Conservation (phyloP, 225 moss, liverwort and hornwort species). For the Neckera pumila region DNA sequence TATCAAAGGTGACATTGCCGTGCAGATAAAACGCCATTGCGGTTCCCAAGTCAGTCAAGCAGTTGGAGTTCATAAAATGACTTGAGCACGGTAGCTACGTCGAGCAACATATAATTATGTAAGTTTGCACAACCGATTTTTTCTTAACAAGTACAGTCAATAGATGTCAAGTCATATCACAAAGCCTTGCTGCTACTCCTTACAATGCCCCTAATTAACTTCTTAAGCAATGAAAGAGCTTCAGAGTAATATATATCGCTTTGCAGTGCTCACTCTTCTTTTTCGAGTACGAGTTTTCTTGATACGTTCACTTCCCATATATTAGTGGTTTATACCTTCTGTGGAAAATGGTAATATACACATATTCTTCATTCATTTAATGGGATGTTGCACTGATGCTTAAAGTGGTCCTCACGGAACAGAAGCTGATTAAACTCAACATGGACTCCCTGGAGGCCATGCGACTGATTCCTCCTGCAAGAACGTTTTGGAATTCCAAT, state of each 20-base stretch:
- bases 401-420: neutral
- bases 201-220: neutral
- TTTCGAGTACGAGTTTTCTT: neutral
- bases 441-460: conserved; percentile 28
- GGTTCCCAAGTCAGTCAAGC: neutral
- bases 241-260: neutral
- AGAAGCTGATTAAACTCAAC: neutral
- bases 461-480: neutral
- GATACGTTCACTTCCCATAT: neutral
- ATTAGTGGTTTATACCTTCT: no score
- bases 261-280: neutral
- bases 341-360: neutral
- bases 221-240: neutral
- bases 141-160: neutral
- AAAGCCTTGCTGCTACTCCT: neutral
- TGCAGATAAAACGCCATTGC: neutral
- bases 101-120: neutral
- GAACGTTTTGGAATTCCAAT: conserved; percentile 24
- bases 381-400: neutral
- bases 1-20: neutral
- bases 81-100: neutral
- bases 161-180: neutral
- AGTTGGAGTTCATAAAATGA: neutral
- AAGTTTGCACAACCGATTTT: neutral
- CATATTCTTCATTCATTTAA: neutral